phyloP scores from a whole-genome alignment of 768 basidiomycete species.

The Suillus fuscotomentosus region DNA sequence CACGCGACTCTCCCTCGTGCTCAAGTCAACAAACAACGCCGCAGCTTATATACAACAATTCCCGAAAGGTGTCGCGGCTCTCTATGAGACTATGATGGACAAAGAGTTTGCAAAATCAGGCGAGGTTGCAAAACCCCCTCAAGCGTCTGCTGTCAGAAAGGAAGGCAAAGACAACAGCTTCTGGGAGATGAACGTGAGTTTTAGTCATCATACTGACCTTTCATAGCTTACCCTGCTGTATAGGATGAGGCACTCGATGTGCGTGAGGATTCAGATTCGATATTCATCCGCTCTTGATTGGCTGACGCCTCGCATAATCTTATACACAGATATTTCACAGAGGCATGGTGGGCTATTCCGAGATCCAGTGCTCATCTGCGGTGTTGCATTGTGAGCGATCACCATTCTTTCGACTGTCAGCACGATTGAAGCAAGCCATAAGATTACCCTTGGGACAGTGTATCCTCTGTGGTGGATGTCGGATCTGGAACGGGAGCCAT shows the following conservation, averaged over 20 bases:
- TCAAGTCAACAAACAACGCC: constrained; percentile 14
- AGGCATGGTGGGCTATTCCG: constrained; percentile 21
- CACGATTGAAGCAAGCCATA: no score
- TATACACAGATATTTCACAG: constrained; percentile 18
- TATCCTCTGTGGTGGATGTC: no score
- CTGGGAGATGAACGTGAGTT: constrained; percentile 27
- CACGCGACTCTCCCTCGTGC: constrained; percentile 32
- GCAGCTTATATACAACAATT: constrained; percentile 10
- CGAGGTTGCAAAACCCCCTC: constrained; percentile 18
- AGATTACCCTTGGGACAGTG: no score
- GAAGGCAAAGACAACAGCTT: constrained; percentile 13
- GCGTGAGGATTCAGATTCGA: neutral
- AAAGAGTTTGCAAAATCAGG: constrained; percentile 22
- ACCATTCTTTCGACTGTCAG: neutral
- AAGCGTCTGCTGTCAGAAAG: constrained; percentile 17
- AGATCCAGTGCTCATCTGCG: constrained; percentile 20
- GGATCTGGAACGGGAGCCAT: no score
- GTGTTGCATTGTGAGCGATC: constrained; percentile 20
- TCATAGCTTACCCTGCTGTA: neutral
- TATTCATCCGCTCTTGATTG: neutral
- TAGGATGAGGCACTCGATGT: constrained; percentile 21
- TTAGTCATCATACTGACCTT: neutral
- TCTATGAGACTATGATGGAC: constrained; percentile 25
- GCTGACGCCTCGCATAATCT: neutral
- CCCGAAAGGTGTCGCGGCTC: constrained; percentile 11